phyloP scores from a whole-genome alignment of 2,329 filamentous ascomycete genomes.

The Cytospora piceicola region DNA sequence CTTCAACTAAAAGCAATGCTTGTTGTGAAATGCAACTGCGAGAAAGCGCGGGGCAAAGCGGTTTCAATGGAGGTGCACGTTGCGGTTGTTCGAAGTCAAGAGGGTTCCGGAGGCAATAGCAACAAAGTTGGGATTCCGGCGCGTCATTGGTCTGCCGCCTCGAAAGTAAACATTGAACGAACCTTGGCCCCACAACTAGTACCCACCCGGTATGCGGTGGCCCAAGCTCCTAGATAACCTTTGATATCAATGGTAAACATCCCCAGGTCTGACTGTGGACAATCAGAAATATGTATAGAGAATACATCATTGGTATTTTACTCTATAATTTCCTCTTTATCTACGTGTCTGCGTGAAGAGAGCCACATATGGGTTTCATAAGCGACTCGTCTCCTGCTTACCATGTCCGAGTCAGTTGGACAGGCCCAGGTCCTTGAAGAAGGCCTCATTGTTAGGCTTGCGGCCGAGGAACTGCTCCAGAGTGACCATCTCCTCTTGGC shows the following conservation, averaged over 20 bases:
- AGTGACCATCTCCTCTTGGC: constrained; percentile 79
- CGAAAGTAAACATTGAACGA: constrained; percentile 23
- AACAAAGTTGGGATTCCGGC: constrained; percentile 10
- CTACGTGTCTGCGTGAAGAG: too few relatives aligned
- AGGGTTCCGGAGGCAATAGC: neutral
- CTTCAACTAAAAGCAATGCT: neutral
- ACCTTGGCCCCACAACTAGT: constrained; percentile 7
- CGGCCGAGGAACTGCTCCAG: constrained; percentile 78
- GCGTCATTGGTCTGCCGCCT: constrained; percentile 18
- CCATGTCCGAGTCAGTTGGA: constrained; percentile 32
- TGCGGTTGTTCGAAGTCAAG: constrained; percentile 1
- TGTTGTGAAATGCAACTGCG: neutral
- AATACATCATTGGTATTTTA: neutral
- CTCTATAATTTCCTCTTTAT: neutral
- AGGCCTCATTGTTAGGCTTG: constrained; percentile 76
- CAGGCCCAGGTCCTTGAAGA: constrained; percentile 76
- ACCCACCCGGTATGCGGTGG: neutral
- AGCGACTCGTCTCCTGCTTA: constrained; percentile 10
- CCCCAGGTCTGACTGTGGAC: neutral
- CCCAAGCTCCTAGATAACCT: neutral
- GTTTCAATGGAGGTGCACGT: constrained; percentile 7
- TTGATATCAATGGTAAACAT: neutral
- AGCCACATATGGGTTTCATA: constrained; percentile 1
- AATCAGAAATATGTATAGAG: neutral
- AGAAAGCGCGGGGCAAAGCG: neutral